A percentile compares a stretch with the other conserved stretches of the same genome.
These are phyloP conservation scores for Xylaria arbuscula DNA, from an alignment of 2,329 filamentous ascomycete species.

Conservation along the genomic window DNA sequence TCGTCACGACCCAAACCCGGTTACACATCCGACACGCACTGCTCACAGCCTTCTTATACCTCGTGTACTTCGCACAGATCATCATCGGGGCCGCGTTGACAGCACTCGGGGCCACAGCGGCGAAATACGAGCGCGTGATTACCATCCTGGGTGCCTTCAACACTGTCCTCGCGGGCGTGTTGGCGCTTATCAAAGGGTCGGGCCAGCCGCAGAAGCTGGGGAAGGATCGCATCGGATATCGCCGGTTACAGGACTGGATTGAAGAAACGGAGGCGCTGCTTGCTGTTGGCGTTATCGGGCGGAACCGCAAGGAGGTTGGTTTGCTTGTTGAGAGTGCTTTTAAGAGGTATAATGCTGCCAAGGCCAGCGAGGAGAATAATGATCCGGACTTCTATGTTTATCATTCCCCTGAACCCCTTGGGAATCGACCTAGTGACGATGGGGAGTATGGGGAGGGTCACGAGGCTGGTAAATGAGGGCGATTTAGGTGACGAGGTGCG, in stretches of 20 bases:
- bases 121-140: constrained; percentile 63
- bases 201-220: constrained; percentile 61
- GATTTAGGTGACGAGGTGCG: background rate
- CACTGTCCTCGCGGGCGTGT: constrained; percentile 69
- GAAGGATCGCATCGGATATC: constrained; percentile 59
- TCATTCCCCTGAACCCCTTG: constrained; percentile 38
- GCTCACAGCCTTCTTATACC: constrained; percentile 55
- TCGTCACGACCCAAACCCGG: constrained; percentile 51
- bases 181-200: constrained; percentile 66
- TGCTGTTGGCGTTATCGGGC: constrained; percentile 56
- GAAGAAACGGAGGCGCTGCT: constrained; percentile 63
- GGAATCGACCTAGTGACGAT: constrained; percentile 34
- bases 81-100: constrained; percentile 61
- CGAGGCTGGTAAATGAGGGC: background rate
- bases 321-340: constrained; percentile 57
- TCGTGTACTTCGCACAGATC: constrained; percentile 58
- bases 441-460: background rate
- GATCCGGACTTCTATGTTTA: constrained; percentile 54
- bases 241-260: constrained; percentile 63
- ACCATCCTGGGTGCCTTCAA: constrained; percentile 71
- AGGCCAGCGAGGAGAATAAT: constrained; percentile 56
- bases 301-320: constrained; percentile 57
- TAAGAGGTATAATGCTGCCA: constrained; percentile 57
- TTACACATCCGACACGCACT: constrained; percentile 51
- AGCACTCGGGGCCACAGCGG: constrained; percentile 57